These are phyloP conservation scores for Umbellularia californica DNA, from an alignment of 164 flowering plant species.

Conservation along the genomic window DNA sequence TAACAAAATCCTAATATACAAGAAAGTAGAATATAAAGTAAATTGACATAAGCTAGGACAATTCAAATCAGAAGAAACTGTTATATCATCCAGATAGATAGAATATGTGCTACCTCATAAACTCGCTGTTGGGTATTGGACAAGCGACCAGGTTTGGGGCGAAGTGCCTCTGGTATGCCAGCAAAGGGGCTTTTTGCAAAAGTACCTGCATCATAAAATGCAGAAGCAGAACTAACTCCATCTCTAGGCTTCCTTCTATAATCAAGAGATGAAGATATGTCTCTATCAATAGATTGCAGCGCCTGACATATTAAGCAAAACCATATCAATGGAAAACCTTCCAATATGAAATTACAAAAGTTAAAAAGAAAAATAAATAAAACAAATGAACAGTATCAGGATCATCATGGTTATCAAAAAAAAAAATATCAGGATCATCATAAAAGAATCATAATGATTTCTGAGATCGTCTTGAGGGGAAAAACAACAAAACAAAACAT, in stretches of 20 bases:
- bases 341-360: neutral
- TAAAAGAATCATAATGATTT: neutral
- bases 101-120: slow-evolving; percentile 61
- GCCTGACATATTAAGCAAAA: slow-evolving; percentile 44
- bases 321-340: neutral
- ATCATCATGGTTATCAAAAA: neutral
- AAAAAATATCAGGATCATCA: neutral
- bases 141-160: slow-evolving; percentile 86
- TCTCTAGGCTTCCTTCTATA: slow-evolving; percentile 86
- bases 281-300: slow-evolving; percentile 77
- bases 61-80: slow-evolving; percentile 1
- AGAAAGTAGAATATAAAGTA: slow-evolving; percentile 1
- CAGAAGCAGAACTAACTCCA: slow-evolving; percentile 46
- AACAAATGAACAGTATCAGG: neutral
- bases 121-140: slow-evolving; percentile 88
- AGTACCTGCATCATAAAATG: slow-evolving; percentile 63
- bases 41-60: neutral
- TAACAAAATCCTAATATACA: slow-evolving; percentile 71
- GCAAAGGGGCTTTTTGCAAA: slow-evolving; percentile 71
- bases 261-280: slow-evolving; percentile 68
- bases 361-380: neutral
- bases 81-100: neutral
- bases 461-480: no score
- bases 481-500: no score
- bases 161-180: slow-evolving; percentile 79